Evolutionary conservation across 805 yeast species (phyloP).

Genomic region (Groenewaldozyma tartarivorans): DNA sequence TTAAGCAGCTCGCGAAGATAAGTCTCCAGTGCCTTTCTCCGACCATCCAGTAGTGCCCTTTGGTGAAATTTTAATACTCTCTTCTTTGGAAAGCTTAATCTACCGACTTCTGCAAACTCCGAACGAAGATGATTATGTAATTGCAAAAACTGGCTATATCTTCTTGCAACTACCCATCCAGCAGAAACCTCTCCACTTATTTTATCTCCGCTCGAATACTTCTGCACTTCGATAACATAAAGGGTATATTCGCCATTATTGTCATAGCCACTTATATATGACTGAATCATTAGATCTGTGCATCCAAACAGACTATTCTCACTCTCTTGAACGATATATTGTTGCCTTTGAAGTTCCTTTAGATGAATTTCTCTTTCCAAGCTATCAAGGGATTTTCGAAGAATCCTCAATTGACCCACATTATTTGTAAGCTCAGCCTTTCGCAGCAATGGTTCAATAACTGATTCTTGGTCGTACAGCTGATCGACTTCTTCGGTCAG

Average conservation of each 20-base stretch:
- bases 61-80: slow-evolving; percentile 59
- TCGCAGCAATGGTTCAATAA: slow-evolving; percentile 55
- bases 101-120: slow-evolving; percentile 41
- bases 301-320: slow-evolving; percentile 63
- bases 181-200: slow-evolving; percentile 38
- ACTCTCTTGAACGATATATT: slow-evolving; percentile 71
- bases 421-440: slow-evolving; percentile 85
- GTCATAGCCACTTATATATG: slow-evolving; percentile 42
- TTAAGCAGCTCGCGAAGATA: slow-evolving; percentile 51
- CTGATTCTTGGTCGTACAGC: slow-evolving; percentile 49
- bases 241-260: slow-evolving; percentile 52
- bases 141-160: slow-evolving; percentile 75
- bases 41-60: slow-evolving; percentile 50
- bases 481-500: slow-evolving; percentile 48
- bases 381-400: slow-evolving; percentile 57
- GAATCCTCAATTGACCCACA: slow-evolving; percentile 53
- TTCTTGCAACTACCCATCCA: slow-evolving; percentile 84
- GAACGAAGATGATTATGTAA: slow-evolving; percentile 55
- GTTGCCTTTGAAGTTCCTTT: slow-evolving; percentile 69
- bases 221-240: slow-evolving; percentile 71
- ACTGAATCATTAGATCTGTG: slow-evolving; percentile 28
- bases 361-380: slow-evolving; percentile 62
- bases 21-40: slow-evolving; percentile 51
- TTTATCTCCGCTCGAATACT: slow-evolving; percentile 29
- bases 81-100: slow-evolving; percentile 42